Base-by-base conservation (phyloP, 2,329 filamentous ascomycete species). In the Hypoxylon sp. region DNA sequence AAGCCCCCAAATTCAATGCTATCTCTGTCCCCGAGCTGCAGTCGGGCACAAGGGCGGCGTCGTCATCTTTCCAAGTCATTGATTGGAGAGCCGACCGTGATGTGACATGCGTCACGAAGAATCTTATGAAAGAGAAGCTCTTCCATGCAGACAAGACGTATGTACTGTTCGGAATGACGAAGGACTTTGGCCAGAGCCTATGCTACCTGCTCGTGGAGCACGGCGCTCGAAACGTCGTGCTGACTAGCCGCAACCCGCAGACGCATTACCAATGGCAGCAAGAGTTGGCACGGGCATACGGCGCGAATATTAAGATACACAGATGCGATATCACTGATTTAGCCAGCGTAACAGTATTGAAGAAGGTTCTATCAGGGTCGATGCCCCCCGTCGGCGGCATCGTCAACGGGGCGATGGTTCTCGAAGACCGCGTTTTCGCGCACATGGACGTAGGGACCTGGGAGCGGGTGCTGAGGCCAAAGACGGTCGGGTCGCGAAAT, bases 101-200 rank as follows among this genome's bases (percentile, higher is more conserved):
- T 0, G 66, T 77, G 0, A 22, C 67, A 0, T 60, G 74, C 24
- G 59, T 70, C 0, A 65, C 76, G 14, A 69, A 72, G 38, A 73
- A 77, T 1, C 54, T 73, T 1, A 60, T 68, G 3, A 69, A 67
- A 14, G 61, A 70, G 0, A 48, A 70, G 0, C 63, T 78, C 6
- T 69, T 83, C 42, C 72, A 67, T 2, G 67, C 73, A 0, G 42
- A 76, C 54, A 77, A 75, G 61, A 81, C 80, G 0, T 82, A 83
- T 56, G 55, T 81, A 9, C 65, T 83, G 0, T 70, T 79, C 6
- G 81, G 81, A 6, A 67, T 82, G 44, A 82, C 80, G 0, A 76
- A 79, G n/a, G 80, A 82, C 59, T 73, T 82, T 14, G 81, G 80
- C 11, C 81, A 82, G 68, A 81, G 79, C 50, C 61, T 83, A n/a